Evolutionary conservation across 805 yeast species (phyloP).

Genomic region (Candida succiphila): DNA sequence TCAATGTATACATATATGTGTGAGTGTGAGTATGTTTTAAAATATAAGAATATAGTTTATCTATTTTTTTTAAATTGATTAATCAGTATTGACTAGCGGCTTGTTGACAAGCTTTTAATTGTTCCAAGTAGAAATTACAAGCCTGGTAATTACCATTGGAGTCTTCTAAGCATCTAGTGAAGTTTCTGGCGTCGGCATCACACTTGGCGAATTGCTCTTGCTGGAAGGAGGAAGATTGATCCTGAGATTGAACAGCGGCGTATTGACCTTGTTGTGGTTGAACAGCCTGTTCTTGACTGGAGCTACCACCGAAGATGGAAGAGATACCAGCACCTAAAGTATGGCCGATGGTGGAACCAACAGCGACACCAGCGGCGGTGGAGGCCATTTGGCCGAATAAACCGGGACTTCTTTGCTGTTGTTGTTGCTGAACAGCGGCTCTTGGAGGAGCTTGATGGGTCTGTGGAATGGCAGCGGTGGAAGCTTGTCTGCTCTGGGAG

Average conservation of each 20-base stretch:
- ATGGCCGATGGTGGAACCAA: slow-evolving; percentile 96
- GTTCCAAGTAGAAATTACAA: slow-evolving; percentile 95
- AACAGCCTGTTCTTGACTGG: slow-evolving; percentile 36
- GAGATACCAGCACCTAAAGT: slow-evolving; percentile 93
- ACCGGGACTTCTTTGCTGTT: slow-evolving; percentile 66
- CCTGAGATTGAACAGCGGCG: slow-evolving; percentile 52
- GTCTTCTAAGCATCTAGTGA: slow-evolving; percentile 92
- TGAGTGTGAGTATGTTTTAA: too few relatives aligned
- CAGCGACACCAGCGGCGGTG: slow-evolving; percentile 99
- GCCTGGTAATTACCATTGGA: slow-evolving; percentile 93
- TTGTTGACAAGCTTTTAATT: slow-evolving; percentile 94
- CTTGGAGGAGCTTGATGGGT: slow-evolving; percentile 57
- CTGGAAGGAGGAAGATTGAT: slow-evolving; percentile 24
- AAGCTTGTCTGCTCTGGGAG: slow-evolving; percentile 20
- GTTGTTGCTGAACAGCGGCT: slow-evolving; percentile 48
- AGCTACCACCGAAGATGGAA: slow-evolving; percentile 77
- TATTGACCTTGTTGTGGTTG: slow-evolving; percentile 31
- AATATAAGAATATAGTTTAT: too few relatives aligned
- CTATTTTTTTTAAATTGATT: too few relatives aligned
- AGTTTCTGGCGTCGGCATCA: slow-evolving; percentile 88
- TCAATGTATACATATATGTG: too few relatives aligned
- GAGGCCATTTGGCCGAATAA: slow-evolving; percentile 95
- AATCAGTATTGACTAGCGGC: slow-evolving; percentile 79
- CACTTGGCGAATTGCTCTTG: slow-evolving; percentile 40
- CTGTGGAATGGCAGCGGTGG: slow-evolving; percentile 34